Base-by-base conservation (phyloP, 768 basidiomycete genomes). In the Tulasnella sp. region DNA sequence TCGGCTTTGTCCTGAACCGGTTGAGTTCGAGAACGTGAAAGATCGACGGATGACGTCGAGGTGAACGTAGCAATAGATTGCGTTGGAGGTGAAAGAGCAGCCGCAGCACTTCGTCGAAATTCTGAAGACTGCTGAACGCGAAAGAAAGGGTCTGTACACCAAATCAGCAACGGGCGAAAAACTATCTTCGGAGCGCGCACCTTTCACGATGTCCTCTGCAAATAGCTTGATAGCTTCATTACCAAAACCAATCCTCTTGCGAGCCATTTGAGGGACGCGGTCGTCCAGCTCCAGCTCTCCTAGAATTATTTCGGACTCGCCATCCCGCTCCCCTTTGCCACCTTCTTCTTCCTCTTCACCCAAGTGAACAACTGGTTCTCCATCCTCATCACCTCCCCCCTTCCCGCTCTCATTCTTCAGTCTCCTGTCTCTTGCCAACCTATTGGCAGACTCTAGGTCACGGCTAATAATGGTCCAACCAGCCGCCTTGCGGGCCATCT, bases 251-350 rank as follows among this genome's bases (percentile, higher is more conserved):
- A 74, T 22, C 38, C 49, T 42, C 70, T 75, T 70, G 72, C 42
- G 29, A 37, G 45, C 69, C 64, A 49, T 22, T 9, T 49, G 49
- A 77, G 39, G 67, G 1, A 31, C 37, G 31, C 68, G 80, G 52
- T 81, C 81, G 77, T 91, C 92, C 39, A 87, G 81, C 77, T 93
- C 93, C 78, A 92, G 85, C 39, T 76, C 91, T 58, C 90, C 91
- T 31, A 93, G 83, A 78, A 94, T 86, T 87, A 93, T 89, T 81
- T 92, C 91, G 25, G 87, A 88, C 79, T 92, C 92, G 40, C 91
- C 86, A 79, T 92, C 91, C n/a, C 83, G 84, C 80, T 92, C 91
- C 49, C 49, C 49, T 49, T 49, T 49, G 49, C 49, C 49, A 49
- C 49, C 49, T 52, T 81, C 84, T 54, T 83, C 82, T 29, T 77